phyloP scores from a whole-genome alignment of 139 green algal genomes.

The Medakamo hakoo region DNA sequence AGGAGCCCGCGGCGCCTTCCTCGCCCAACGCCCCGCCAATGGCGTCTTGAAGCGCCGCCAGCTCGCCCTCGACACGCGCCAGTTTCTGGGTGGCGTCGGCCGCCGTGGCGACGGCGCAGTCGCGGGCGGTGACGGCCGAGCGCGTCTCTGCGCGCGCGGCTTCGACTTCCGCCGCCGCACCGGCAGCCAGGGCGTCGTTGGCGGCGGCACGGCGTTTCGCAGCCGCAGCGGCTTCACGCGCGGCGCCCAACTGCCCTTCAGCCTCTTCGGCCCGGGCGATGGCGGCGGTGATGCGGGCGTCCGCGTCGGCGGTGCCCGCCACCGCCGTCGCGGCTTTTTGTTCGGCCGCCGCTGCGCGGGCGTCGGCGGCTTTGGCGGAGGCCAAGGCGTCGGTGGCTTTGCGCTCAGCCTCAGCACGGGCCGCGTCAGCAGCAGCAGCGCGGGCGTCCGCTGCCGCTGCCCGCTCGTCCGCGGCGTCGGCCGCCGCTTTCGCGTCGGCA shows the following conservation, averaged over 20 bases:
- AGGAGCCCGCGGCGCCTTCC: no score
- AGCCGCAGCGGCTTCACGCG: background rate
- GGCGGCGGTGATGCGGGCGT: background rate
- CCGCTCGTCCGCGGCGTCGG: background rate
- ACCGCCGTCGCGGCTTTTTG: no score
- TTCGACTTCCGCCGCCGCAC: background rate
- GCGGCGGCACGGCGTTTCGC: background rate
- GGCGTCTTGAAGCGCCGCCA: conserved; percentile 48
- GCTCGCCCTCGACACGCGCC: conserved; percentile 30
- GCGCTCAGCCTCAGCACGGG: no score
- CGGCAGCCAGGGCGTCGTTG: background rate
- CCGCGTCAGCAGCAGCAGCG: background rate
- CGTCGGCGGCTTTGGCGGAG: background rate
- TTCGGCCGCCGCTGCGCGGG: no score
- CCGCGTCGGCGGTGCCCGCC: background rate
- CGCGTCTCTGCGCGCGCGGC: background rate
- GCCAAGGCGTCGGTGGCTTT: background rate
- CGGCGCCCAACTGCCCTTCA: background rate
- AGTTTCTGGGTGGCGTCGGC: background rate
- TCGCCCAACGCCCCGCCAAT: conserved; percentile 40
- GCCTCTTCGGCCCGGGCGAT: background rate
- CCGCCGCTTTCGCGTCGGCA: background rate
- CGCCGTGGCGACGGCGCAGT: background rate
- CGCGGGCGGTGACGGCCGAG: no score
- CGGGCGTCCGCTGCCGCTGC: background rate